Conservation (phyloP, 495 filamentous ascomycete genomes). For the Rostrohypoxylon terebratum region DNA sequence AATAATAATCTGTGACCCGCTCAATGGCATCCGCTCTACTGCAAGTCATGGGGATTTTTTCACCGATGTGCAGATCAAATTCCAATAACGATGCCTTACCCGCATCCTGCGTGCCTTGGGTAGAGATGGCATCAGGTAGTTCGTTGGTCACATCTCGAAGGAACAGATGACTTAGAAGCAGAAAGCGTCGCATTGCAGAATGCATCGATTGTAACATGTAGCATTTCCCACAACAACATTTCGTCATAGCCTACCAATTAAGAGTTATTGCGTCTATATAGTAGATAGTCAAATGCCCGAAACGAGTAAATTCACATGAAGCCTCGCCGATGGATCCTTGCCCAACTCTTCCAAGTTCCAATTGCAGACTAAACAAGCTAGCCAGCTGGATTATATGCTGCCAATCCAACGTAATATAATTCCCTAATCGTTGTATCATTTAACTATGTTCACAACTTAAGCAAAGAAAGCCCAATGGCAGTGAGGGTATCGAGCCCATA, state of each 20-base stretch:
- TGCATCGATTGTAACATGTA: constrained; percentile 39
- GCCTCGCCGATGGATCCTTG: constrained; percentile 30
- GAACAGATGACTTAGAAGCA: constrained; percentile 28
- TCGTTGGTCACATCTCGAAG: constrained; percentile 38
- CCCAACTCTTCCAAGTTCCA: constrained; percentile 24
- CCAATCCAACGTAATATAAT: not conserved
- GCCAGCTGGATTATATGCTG: not conserved
- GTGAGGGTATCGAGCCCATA: not conserved
- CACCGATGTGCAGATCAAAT: constrained; percentile 44
- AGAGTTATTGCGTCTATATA: constrained; percentile 12
- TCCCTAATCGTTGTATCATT: constrained; percentile 4
- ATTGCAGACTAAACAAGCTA: not conserved
- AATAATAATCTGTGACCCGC: constrained; percentile 42
- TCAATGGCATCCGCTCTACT: constrained; percentile 26
- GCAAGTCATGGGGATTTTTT: constrained; percentile 48
- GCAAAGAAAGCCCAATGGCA: not conserved
- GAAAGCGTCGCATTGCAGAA: constrained; percentile 40
- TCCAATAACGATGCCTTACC: constrained; percentile 29
- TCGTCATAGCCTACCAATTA: constrained; percentile 44
- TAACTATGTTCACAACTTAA: constrained; percentile 2
- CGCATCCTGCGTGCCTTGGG: constrained; percentile 34
- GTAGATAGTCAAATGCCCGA: constrained; percentile 22
- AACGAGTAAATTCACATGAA: constrained; percentile 28
- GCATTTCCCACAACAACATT: constrained; percentile 29
- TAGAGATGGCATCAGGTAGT: constrained; percentile 30